These are phyloP conservation scores for Atractiella rhizophila DNA, from an alignment of 768 basidiomycete genomes.

Conservation along the genomic window DNA sequence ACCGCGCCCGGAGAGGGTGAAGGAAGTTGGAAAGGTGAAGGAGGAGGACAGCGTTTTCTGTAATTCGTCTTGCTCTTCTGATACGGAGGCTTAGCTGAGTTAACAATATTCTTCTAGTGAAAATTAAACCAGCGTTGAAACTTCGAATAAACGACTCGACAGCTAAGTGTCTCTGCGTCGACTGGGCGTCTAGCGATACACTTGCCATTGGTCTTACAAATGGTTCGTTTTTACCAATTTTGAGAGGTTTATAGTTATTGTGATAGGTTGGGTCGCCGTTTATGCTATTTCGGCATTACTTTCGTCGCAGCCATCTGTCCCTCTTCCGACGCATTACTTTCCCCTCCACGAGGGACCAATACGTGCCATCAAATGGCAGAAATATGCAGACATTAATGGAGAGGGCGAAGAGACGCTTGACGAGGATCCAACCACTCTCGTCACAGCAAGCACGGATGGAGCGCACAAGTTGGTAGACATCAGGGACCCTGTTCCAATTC, in stretches of 20 bases:
- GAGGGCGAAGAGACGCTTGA: conserved; percentile 22
- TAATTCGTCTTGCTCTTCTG: conserved; percentile 18
- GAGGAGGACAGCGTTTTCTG: conserved; percentile 27
- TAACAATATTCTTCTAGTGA: not conserved
- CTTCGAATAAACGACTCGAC: too few relatives aligned
- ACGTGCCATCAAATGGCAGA: conserved; percentile 48
- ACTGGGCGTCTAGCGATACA: conserved; percentile 5
- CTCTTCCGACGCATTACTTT: conserved; percentile 43
- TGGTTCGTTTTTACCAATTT: not conserved
- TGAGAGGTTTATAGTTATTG: not conserved
- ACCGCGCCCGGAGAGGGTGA: conserved; percentile 44
- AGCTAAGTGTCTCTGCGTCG: too few relatives aligned
- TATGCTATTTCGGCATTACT: conserved; percentile 16
- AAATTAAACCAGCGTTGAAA: too few relatives aligned
- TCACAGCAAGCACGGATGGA: conserved; percentile 60
- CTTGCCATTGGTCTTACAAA: not conserved
- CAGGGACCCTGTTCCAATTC: conserved; percentile 26
- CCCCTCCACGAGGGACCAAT: conserved; percentile 55
- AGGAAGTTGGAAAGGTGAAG: not conserved
- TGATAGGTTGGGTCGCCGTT: conserved; percentile 21
- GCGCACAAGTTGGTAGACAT: conserved; percentile 50
- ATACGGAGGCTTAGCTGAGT: not conserved
- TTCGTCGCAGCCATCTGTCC: not conserved
- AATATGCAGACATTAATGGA: conserved; percentile 29
- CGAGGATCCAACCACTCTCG: conserved; percentile 44